These are phyloP conservation scores for Fistulinella prunicolor DNA, from an alignment of 768 basidiomycete species.

Conservation along the genomic window DNA sequence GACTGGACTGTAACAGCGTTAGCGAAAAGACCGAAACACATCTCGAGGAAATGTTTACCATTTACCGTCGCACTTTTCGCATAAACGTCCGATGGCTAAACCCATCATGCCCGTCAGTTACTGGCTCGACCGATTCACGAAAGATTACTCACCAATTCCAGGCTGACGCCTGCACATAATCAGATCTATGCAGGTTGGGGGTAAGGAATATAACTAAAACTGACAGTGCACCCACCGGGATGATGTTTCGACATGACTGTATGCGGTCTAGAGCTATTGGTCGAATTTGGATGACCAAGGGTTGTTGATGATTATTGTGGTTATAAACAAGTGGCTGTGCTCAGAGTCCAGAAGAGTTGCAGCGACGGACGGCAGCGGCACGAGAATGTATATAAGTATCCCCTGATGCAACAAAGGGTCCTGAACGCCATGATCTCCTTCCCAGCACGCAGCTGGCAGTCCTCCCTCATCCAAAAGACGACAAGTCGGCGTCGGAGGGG, in stretches of 20 bases:
- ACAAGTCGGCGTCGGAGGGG: conserved; percentile 12
- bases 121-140: not conserved
- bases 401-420: conserved; percentile 7
- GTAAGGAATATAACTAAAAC: too few relatives aligned
- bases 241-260: conserved; percentile 84
- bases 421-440: conserved; percentile 31
- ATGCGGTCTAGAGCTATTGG: conserved; percentile 5
- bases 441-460: conserved; percentile 29
- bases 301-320: conserved; percentile 15
- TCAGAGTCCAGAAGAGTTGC: not conserved
- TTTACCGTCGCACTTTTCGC: conserved; percentile 99
- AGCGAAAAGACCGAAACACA: not conserved
- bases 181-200: conserved; percentile 56
- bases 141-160: conserved; percentile 74
- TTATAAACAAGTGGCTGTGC: conserved; percentile 14
- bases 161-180: conserved; percentile 99
- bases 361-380: not conserved
- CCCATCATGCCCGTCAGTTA: conserved; percentile 9
- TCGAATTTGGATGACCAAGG: conserved; percentile 1
- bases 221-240: conserved; percentile 50
- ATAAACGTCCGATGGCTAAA: conserved; percentile 92
- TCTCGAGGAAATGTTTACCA: conserved; percentile 56
- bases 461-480: conserved; percentile 23
- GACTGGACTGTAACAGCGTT: conserved; percentile 65
- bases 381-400: conserved; percentile 3